These are phyloP conservation scores for Panicum miliaceum DNA, from an alignment of 176 grass and related monocot species.

Conservation along the genomic window DNA sequence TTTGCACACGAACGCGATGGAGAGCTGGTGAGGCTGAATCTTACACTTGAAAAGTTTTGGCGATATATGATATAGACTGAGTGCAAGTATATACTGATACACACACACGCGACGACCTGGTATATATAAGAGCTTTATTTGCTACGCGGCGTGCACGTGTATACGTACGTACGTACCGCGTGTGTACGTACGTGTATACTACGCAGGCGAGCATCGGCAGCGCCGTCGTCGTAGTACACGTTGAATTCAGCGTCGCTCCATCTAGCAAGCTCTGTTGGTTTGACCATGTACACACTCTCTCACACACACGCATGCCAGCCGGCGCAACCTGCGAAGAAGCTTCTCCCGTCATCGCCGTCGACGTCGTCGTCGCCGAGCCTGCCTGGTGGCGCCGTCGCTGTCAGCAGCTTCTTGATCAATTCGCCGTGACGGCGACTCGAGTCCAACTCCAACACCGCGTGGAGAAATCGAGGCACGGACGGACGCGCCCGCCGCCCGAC, in stretches of 20 bases:
- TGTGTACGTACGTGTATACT: not conserved
- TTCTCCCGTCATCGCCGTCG: not conserved
- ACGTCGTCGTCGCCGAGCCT: not conserved
- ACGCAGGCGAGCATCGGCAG: no score
- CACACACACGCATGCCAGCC: no score
- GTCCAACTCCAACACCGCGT: slow-evolving; percentile 47
- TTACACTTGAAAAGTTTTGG: no score
- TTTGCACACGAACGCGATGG: no score
- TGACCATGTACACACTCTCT: not conserved
- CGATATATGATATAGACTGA: no score
- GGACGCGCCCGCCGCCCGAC: no score
- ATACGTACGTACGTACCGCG: not conserved
- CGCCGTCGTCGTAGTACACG: not conserved
- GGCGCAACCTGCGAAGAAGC: not conserved
- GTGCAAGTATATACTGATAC: no score
- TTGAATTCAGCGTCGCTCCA: not conserved
- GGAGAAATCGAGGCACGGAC: slow-evolving; percentile 11
- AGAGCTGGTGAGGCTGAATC: no score
- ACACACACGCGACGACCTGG: no score
- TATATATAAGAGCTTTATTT: no score
- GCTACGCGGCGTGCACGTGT: not conserved
- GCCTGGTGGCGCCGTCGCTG: not conserved
- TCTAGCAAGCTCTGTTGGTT: not conserved
- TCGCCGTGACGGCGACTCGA: slow-evolving; percentile 10
- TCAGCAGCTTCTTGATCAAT: not conserved